Conservation (phyloP, 2,329 filamentous ascomycete genomes). For the Pezicula carpinea region DNA sequence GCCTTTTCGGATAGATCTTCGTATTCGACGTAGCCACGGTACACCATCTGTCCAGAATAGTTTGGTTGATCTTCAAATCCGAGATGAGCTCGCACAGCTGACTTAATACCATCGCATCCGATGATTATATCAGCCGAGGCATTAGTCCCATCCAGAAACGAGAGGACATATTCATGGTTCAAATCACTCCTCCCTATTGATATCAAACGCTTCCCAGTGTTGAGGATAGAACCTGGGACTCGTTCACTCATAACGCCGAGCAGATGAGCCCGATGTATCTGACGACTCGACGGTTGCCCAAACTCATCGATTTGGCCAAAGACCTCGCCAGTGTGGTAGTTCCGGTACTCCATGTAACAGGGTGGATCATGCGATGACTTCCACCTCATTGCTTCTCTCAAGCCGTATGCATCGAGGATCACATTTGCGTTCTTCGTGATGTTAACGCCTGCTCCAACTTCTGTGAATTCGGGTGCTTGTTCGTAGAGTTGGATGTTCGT, state of each 20-base stretch:
- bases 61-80: constrained; percentile 12
- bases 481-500: constrained; percentile 1
- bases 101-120: constrained; percentile 3
- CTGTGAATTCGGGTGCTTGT: constrained; percentile 8
- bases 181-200: background rate
- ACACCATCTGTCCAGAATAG: constrained; percentile 21
- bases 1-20: background rate
- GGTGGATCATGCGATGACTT: constrained; percentile 6
- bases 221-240: background rate
- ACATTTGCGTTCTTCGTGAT: constrained; percentile 8
- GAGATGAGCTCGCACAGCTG: background rate
- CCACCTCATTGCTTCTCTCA: constrained; percentile 4
- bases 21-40: constrained; percentile 12
- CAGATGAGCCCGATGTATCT: constrained; percentile 1
- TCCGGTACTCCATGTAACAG: background rate
- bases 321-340: background rate
- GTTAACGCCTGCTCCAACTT: constrained; percentile 8
- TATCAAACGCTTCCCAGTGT: background rate
- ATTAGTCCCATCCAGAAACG: background rate
- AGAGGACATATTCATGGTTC: background rate
- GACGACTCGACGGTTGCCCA: background rate
- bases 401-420: constrained; percentile 4
- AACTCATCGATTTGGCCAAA: background rate
- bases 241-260: background rate
- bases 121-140: background rate